A percentile compares a stretch with the other conserved stretches of the same genome.
Conservation (phyloP, 176 grass and related monocot genomes). For the Oryza meridionalis region DNA sequence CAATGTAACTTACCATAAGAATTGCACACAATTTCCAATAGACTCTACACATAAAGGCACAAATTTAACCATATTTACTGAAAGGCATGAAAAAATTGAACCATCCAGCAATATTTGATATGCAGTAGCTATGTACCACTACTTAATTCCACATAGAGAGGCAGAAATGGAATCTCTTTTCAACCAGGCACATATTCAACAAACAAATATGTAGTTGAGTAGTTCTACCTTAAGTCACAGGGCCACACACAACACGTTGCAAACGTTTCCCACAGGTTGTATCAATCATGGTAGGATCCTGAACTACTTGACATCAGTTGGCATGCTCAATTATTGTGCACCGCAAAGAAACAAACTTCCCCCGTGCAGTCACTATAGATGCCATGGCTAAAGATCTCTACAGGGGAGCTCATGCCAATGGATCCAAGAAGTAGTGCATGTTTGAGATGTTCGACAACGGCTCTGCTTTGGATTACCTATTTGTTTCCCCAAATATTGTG, state of each 20-base stretch:
- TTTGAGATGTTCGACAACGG: constrained; percentile 41
- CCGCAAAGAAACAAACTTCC: constrained; percentile 38
- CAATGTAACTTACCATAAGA: neutral
- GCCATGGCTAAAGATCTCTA: constrained; percentile 28
- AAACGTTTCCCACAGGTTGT: neutral
- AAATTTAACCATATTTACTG: neutral
- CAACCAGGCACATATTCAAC: neutral
- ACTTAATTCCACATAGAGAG: neutral
- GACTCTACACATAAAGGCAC: neutral
- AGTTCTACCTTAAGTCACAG: constrained; percentile 2
- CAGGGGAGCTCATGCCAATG: constrained; percentile 31
- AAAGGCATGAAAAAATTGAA: neutral
- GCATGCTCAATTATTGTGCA: constrained; percentile 37
- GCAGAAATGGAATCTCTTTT: neutral
- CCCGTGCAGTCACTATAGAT: constrained; percentile 5
- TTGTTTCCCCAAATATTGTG: constrained; percentile 26
- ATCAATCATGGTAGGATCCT: neutral
- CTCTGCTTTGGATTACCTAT: constrained; percentile 28
- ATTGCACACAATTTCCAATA: constrained; percentile 3
- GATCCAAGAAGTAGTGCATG: constrained; percentile 40
- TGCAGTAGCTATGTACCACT: neutral
- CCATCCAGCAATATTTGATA: neutral
- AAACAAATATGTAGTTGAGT: neutral
- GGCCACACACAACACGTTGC: constrained; percentile 7
- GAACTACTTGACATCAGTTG: constrained; percentile 27